Base-by-base conservation (phyloP, 441 rosid genomes). In the Hypseocharis bilobata region DNA sequence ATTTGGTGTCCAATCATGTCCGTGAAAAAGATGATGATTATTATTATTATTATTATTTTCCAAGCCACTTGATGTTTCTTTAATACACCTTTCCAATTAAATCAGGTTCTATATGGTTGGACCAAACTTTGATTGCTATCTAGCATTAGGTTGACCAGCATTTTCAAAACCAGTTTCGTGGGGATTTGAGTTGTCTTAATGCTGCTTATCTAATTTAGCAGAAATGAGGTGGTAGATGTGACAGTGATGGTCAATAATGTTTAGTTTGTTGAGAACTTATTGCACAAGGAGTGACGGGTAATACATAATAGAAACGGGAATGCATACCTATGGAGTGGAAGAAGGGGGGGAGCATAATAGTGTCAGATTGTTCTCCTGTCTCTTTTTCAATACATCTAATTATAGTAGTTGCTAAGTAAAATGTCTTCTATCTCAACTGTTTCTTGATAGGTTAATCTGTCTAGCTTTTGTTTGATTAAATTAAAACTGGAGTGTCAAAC, bases 41-140 rank as follows among this genome's bases (percentile, higher is more conserved):
- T n/a, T n/a, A n/a, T n/a, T n/a, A n/a, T n/a, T n/a, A n/a, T n/a
- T n/a, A n/a, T n/a, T n/a, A n/a, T n/a, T n/a, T n/a, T n/a, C n/a
- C n/a, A n/a, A n/a, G n/a, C n/a, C n/a, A n/a, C n/a, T n/a, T n/a
- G n/a, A n/a, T 3, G 16, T n/a, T 44, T 16, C 4, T 16, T 5
- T 0, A 16, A 16, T 44, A 44, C 16, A 16, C 49, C 49, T n/a
- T n/a, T n/a, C n/a, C 16, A 42, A 42, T 42, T n/a, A 42, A 42
- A 42, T 42, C 14, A 1, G n/a, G 49, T 42, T 42, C 49, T 47
- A 16, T 28, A 69, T 17, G 29, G 34, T 65, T 54, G 57, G 32
- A 28, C 29, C 55, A 57, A 70, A 52, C 63, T 42, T 62, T 16
- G 40, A 30, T 65, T 10, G 30, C 59, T 23, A 40, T 64, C 67